These are phyloP conservation scores for Schizonepeta tenuifolia DNA, from an alignment of 257 asterid species.

Conservation along the genomic window DNA sequence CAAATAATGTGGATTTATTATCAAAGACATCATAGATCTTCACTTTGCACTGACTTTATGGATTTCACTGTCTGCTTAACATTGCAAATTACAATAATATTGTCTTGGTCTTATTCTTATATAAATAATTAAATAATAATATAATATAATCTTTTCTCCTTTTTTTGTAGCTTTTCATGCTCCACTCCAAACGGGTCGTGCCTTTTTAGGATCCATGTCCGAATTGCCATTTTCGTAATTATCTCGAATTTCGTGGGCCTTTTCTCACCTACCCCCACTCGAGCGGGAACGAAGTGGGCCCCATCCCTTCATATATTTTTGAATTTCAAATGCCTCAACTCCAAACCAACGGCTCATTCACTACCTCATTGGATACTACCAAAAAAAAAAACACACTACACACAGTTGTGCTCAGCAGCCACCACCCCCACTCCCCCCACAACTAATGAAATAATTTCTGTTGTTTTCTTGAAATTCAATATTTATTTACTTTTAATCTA, in stretches of 20 bases:
- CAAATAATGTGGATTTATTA: conserved; percentile 26
- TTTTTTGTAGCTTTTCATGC: conserved; percentile 50
- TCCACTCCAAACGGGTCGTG: conserved; percentile 46
- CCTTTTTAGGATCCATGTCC: conserved; percentile 51
- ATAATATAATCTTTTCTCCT: background rate
- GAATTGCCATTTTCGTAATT: conserved; percentile 40
- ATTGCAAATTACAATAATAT: background rate
- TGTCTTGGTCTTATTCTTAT: conserved; percentile 9
- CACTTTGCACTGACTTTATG: conserved; percentile 44
- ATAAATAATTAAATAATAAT: background rate
- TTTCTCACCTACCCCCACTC: background rate
- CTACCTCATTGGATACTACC: conserved; percentile 34
- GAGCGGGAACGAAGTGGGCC: conserved; percentile 53
- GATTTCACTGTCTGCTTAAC: conserved; percentile 41
- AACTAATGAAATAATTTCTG: background rate
- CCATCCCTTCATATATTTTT: conserved; percentile 29
- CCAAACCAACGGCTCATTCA: conserved; percentile 50
- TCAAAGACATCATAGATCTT: conserved; percentile 33
- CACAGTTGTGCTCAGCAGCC: conserved; percentile 24
- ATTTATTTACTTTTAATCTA: too few relatives aligned
- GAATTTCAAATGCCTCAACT: conserved; percentile 53
- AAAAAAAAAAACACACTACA: conserved; percentile 6
- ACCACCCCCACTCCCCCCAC: conserved; percentile 23
- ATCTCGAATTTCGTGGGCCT: conserved; percentile 17
- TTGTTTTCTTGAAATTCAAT: background rate